Conservation (phyloP, 352 stramenopile genomes). For the Aphanomyces astaci region DNA sequence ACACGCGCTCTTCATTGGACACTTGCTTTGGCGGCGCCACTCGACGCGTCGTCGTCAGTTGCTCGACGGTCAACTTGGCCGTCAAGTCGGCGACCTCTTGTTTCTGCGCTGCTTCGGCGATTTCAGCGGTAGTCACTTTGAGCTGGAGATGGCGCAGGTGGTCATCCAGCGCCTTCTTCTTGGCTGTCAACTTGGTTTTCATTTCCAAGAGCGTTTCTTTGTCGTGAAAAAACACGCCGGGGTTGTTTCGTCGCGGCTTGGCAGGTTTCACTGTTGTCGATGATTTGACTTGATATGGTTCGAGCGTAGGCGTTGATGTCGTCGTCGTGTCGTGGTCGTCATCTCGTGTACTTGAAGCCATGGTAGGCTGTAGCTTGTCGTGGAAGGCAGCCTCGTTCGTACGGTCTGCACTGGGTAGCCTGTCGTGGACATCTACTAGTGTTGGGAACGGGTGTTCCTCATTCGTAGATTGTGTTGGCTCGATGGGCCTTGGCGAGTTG, state of each 20-base stretch:
- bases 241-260: background rate
- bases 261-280: background rate
- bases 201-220: constrained; percentile 15
- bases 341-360: background rate
- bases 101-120: background rate
- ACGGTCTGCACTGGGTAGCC: no score
- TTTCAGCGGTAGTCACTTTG: background rate
- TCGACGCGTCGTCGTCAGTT: background rate
- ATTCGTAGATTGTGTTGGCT: no score
- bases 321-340: no score
- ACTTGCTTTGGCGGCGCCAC: background rate
- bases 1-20: background rate
- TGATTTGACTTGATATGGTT: background rate
- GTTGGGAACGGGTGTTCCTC: background rate
- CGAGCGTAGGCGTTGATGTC: no score
- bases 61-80: constrained; percentile 13
- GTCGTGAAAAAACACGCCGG: constrained; percentile 10
- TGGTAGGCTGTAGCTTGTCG: no score
- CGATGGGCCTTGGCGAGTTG: background rate
- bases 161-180: background rate
- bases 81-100: constrained; percentile 2
- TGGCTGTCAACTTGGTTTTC: background rate
- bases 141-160: background rate
- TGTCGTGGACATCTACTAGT: background rate
- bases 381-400: no score